Base-by-base conservation (phyloP, 345 rosid species). In the Acer yangbiense region DNA sequence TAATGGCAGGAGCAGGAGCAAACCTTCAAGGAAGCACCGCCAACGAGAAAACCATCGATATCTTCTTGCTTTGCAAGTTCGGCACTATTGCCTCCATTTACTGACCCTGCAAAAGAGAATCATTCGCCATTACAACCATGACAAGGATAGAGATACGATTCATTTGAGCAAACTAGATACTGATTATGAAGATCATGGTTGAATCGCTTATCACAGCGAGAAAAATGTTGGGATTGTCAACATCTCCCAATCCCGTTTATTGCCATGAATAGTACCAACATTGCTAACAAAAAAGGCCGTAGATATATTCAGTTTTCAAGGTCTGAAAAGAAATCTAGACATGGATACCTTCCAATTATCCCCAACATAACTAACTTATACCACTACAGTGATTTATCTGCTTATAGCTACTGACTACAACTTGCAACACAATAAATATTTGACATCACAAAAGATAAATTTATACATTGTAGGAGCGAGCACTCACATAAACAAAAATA, bases 1-100 rank as follows among this genome's bases (percentile, higher is more conserved):
- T 58, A 43, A 29, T 35, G 43, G 23, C 43, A 17, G 58, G 11
- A 66, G 64, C 16, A 39, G 58, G 11, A 66, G 64, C 16, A 39
- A 88, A 96, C 99, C 95, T 94, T 94, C 86, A 96, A 86, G 78
- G 99, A 96, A 68, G 98, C 99, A 81, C 99, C 99, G 18, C 98
- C 99, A 17, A 96, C 99, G 57, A 97, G 98, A 78, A 94, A 94
- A 68, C 99, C 99, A 81, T 94, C 99, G 71, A 97, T 97, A 70
- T 94, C 99, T 86, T 96, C 97, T 87, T 94, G 77, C 82, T 94
- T 97, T 1, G 99, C 95, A 76, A 97, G 98, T 85, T 97, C 98
- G 14, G 84, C 92, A 29, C 92, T 89, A 65, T 97, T 97, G 80
- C 97, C 83, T 85, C 98, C 98, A 75, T 97, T 97, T 68, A 97